phyloP scores from a whole-genome alignment of 2,329 filamentous ascomycete species.

The Colletotrichum lindemuthianum region DNA sequence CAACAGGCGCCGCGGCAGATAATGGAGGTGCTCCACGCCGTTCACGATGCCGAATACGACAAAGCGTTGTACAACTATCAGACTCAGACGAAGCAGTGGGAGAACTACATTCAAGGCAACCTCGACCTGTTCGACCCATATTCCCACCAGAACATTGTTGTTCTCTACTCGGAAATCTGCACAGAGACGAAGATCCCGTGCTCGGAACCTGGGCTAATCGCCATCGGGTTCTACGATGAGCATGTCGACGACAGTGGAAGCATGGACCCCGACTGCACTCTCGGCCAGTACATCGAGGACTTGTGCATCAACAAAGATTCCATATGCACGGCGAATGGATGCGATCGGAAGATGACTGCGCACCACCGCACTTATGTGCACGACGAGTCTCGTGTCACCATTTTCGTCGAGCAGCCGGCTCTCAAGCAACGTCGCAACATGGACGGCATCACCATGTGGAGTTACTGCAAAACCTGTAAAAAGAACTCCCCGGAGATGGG shows the following conservation, averaged over 20 bases:
- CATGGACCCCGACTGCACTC: constrained; percentile 86
- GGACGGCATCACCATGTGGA: constrained; percentile 93
- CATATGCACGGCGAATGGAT: constrained; percentile 85
- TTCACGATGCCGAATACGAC: constrained; percentile 96
- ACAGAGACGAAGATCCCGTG: constrained; percentile 94
- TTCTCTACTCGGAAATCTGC: constrained; percentile 93
- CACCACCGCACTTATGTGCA: constrained; percentile 98
- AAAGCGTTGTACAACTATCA: constrained; percentile 93
- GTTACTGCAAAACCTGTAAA: constrained; percentile 89
- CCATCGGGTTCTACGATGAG: constrained; percentile 93
- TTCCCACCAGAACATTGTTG: constrained; percentile 94
- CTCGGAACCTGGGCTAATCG: constrained; percentile 88
- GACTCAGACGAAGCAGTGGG: constrained; percentile 95
- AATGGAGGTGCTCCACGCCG: constrained; percentile 91
- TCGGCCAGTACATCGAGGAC: constrained; percentile 96
- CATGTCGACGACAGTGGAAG: constrained; percentile 72
- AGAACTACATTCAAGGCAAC: constrained; percentile 90
- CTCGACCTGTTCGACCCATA: constrained; percentile 92
- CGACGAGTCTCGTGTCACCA: constrained; percentile 90
- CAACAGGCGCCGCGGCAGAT: constrained; percentile 85
- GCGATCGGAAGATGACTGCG: constrained; percentile 87
- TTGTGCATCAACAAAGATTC: constrained; percentile 80
- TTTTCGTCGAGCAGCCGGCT: constrained; percentile 76
- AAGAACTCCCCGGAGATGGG: constrained; percentile 88
- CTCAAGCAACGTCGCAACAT: constrained; percentile 61